A percentile compares a stretch with the other conserved stretches of the same genome.
These are phyloP conservation scores for Penicillium chermesinum DNA, from an alignment of 495 filamentous ascomycete species.

Conservation along the genomic window DNA sequence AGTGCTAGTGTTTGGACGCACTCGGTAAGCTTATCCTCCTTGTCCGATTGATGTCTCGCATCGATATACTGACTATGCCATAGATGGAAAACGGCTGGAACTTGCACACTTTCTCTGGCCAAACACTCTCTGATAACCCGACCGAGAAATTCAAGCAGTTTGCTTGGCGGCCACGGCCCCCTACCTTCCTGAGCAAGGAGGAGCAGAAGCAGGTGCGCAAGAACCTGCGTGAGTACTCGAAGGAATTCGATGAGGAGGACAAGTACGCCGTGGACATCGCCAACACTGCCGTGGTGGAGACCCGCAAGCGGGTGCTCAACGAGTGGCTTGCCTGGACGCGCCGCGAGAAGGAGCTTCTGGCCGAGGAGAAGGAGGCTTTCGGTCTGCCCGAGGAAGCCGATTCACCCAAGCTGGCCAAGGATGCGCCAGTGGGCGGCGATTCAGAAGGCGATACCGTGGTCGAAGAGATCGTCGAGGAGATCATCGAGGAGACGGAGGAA, in stretches of 20 bases:
- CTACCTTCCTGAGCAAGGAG: constrained; percentile 82
- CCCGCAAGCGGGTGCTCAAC: constrained; percentile 71
- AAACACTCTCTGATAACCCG: constrained; percentile 81
- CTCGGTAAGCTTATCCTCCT: constrained; percentile 53
- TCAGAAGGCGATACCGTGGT: constrained; percentile 66
- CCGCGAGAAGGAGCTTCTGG: constrained; percentile 64
- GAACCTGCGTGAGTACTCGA: constrained; percentile 94
- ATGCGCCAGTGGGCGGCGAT: constrained; percentile 39
- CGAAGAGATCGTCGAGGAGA: constrained; percentile 89
- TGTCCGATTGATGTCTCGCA: neutral
- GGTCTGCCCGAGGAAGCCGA: constrained; percentile 61
- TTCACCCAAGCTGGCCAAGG: constrained; percentile 51
- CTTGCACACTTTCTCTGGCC: constrained; percentile 91
- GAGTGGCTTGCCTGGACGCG: constrained; percentile 90
- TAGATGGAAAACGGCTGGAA: constrained; percentile 99
- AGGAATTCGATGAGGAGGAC: constrained; percentile 92
- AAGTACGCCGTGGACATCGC: constrained; percentile 84
- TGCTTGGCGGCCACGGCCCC: constrained; percentile 85
- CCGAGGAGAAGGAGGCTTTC: constrained; percentile 62
- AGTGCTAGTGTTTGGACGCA: constrained; percentile 95
- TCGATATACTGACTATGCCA: constrained; percentile 28
- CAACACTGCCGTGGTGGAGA: constrained; percentile 88
- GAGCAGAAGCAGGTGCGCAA: constrained; percentile 97
- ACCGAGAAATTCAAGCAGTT: constrained; percentile 98
- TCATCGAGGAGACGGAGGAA: constrained; percentile 91